phyloP scores from a whole-genome alignment of 305 asterid species.

The Ilex paraguariensis region DNA sequence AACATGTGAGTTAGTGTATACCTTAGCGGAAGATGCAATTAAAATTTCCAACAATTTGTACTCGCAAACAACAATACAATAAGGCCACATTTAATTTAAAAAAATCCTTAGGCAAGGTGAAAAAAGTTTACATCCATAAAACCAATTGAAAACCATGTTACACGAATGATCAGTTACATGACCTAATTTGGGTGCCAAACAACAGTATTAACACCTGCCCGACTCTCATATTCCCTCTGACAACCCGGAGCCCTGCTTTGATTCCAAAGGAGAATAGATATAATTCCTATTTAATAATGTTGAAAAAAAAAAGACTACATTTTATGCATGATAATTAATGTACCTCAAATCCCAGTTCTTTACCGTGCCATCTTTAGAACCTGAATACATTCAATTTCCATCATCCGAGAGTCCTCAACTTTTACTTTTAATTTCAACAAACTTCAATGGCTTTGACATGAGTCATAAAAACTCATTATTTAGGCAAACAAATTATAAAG shows the following conservation, averaged over 20 bases:
- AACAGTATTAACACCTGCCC: conserved; percentile 97
- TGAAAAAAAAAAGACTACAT: conserved; percentile 1
- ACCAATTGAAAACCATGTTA: too few relatives aligned
- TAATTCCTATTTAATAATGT: conserved; percentile 3
- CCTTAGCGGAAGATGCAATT: too few relatives aligned
- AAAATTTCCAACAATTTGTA: neutral
- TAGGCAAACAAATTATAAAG: too few relatives aligned
- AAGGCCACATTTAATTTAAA: too few relatives aligned
- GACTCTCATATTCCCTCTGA: conserved; percentile 97
- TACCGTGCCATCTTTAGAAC: conserved; percentile 98
- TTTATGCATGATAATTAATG: neutral
- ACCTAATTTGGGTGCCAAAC: conserved; percentile 98
- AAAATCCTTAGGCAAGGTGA: too few relatives aligned
- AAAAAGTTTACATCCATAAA: too few relatives aligned
- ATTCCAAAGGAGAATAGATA: conserved; percentile 17
- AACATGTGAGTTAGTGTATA: too few relatives aligned
- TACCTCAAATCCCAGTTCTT: conserved; percentile 96
- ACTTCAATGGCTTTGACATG: too few relatives aligned
- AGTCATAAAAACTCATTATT: too few relatives aligned
- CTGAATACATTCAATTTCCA: conserved; percentile 98
- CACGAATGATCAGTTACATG: conserved; percentile 5
- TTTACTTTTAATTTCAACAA: too few relatives aligned
- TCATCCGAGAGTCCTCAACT: conserved; percentile 18
- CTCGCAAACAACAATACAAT: neutral
- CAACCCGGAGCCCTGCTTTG: conserved; percentile 87